Conservation (phyloP, 257 asterid genomes). For the Lavandula angustifolia region DNA sequence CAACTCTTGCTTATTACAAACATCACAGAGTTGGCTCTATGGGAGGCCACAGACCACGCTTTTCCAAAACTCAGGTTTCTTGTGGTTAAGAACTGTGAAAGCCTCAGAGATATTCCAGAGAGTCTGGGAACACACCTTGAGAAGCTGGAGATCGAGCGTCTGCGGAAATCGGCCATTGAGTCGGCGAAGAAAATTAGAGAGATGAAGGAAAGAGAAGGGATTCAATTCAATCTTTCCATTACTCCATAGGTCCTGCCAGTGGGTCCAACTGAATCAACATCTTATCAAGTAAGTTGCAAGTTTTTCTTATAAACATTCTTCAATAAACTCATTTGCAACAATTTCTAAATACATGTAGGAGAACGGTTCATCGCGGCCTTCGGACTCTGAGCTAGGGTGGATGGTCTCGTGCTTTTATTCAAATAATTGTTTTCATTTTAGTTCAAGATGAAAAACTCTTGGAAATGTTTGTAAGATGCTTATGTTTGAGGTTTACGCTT, state of each 20-base stretch:
- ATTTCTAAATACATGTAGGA: too few species aligned
- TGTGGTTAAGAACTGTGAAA: slow-evolving; percentile 30
- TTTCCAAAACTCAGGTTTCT: slow-evolving; percentile 37
- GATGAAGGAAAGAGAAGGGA: not conserved
- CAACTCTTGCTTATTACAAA: slow-evolving; percentile 30
- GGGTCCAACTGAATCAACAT: not conserved
- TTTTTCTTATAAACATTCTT: too few species aligned
- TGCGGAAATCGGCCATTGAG: not conserved
- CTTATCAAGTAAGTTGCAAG: too few species aligned
- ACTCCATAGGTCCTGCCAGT: not conserved
- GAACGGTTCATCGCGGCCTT: too few species aligned
- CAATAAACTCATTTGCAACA: too few species aligned
- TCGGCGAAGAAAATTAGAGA: slow-evolving; percentile 14
- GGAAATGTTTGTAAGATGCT: too few species aligned
- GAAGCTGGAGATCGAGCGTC: slow-evolving; percentile 28
- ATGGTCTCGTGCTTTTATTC: too few species aligned
- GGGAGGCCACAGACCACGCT: slow-evolving; percentile 30
- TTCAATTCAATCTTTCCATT: not conserved
- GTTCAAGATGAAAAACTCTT: too few species aligned
- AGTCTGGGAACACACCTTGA: slow-evolving; percentile 30
- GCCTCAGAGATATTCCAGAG: slow-evolving; percentile 35
- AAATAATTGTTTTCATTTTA: too few species aligned
- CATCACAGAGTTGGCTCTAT: slow-evolving; percentile 28
- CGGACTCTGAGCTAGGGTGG: too few species aligned
- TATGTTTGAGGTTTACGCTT: too few species aligned